phyloP scores from a whole-genome alignment of 345 rosid genomes.

The Eucalyptus shirleyi region DNA sequence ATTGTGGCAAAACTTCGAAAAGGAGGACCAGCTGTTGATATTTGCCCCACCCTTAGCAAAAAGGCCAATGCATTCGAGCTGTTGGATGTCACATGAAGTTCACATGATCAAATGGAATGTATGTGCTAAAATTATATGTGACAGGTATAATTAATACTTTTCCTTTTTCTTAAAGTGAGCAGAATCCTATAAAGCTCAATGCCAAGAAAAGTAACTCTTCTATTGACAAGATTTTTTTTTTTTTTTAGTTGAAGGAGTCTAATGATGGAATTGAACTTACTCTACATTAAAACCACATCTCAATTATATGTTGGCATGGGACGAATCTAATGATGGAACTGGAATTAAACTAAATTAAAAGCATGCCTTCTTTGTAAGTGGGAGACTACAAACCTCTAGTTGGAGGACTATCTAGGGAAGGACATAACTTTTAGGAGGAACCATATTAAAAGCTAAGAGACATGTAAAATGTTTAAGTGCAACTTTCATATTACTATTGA shows the following conservation, averaged over 20 bases:
- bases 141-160: neutral
- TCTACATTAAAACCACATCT: neutral
- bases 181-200: neutral
- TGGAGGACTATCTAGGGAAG: neutral
- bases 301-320: neutral
- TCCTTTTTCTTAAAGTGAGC: neutral
- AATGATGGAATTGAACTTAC: neutral
- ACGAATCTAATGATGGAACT: neutral
- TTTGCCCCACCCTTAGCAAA: neutral
- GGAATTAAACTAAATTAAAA: neutral
- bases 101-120: neutral
- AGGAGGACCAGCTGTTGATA: neutral
- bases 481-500: neutral
- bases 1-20: neutral
- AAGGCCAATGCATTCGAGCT: fast-evolving
- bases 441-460: neutral
- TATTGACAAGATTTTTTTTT: neutral
- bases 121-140: fast-evolving
- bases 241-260: neutral
- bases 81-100: neutral
- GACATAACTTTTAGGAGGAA: neutral
- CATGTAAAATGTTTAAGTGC: neutral
- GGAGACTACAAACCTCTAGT: neutral
- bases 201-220: neutral
- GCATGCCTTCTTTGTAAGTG: neutral